These are phyloP conservation scores for Penicillium atrosanguineum DNA, from an alignment of 495 filamentous ascomycete genomes.

Conservation along the genomic window DNA sequence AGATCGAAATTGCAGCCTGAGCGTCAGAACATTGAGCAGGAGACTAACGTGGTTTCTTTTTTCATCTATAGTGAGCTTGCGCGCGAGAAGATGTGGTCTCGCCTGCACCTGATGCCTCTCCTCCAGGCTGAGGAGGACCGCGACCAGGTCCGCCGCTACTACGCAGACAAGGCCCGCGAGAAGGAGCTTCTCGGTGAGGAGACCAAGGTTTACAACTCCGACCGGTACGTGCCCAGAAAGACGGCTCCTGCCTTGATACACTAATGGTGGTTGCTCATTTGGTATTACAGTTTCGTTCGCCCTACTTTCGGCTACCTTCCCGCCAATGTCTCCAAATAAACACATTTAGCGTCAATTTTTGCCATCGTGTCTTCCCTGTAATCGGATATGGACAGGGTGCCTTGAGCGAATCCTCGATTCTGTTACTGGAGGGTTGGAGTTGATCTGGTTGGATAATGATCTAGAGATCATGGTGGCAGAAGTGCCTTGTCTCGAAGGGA, in stretches of 20 bases:
- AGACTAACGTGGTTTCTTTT: slow-evolving; percentile 3
- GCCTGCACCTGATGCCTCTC: slow-evolving; percentile 86
- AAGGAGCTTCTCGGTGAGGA: slow-evolving; percentile 82
- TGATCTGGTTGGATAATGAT: slow-evolving; percentile 7
- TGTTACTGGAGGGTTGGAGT: slow-evolving; percentile 11
- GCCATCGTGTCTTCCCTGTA: slow-evolving; percentile 2
- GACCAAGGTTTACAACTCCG: slow-evolving; percentile 78
- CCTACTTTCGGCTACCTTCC: slow-evolving; percentile 48
- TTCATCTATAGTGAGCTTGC: slow-evolving; percentile 71
- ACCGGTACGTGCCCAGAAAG: slow-evolving; percentile 59
- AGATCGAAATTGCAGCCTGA: background rate
- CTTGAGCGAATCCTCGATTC: slow-evolving; percentile 2
- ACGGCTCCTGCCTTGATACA: background rate
- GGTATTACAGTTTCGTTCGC: slow-evolving; percentile 40
- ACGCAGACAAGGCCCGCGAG: slow-evolving; percentile 84
- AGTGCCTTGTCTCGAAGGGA: slow-evolving; percentile 10
- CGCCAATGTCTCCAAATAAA: slow-evolving; percentile 38
- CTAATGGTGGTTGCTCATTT: slow-evolving; percentile 2
- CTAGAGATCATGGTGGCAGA: slow-evolving; percentile 3
- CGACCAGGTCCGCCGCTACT: slow-evolving; percentile 80
- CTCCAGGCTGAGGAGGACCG: slow-evolving; percentile 96
- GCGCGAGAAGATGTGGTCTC: slow-evolving; percentile 96
- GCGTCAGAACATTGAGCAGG: background rate
- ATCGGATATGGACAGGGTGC: slow-evolving; percentile 13
- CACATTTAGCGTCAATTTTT: background rate